Conservation (phyloP, 305 asterid genomes). For the Fraxinus baroniana region DNA sequence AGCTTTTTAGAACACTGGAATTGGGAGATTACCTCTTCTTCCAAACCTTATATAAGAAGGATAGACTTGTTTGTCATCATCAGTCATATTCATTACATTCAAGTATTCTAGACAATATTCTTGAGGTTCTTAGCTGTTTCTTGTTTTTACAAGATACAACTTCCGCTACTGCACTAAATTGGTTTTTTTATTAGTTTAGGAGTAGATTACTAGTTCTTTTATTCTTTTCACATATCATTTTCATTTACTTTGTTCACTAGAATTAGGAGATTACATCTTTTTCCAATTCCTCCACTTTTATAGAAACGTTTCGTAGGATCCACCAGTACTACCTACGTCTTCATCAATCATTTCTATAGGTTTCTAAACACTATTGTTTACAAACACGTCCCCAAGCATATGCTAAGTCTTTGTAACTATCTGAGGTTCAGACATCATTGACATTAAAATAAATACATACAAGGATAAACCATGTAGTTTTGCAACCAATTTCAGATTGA, state of each 20-base stretch:
- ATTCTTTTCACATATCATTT: neutral
- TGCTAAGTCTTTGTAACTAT: neutral
- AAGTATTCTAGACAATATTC: neutral
- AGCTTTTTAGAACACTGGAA: neutral
- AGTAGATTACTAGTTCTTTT: neutral
- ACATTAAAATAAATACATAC: neutral
- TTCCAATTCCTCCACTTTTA: neutral
- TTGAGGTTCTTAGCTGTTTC: neutral
- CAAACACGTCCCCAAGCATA: neutral
- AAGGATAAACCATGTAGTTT: conserved; percentile 6
- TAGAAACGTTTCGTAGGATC: neutral
- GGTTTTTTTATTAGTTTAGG: neutral
- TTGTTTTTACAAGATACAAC: neutral
- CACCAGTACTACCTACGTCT: neutral
- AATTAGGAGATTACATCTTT: neutral
- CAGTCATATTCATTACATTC: neutral
- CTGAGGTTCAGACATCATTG: neutral
- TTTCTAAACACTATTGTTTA: neutral
- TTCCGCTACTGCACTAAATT: neutral
- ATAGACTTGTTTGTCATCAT: neutral
- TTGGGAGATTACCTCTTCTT: neutral
- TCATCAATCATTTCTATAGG: neutral
- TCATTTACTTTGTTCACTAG: neutral
- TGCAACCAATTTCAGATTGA: conserved; percentile 4
- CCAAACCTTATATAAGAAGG: neutral